Evolutionary conservation across 805 yeast species (phyloP), one percentile per base, ranked within the genome.

Genomic region (Ogataea pignaliae): DNA sequence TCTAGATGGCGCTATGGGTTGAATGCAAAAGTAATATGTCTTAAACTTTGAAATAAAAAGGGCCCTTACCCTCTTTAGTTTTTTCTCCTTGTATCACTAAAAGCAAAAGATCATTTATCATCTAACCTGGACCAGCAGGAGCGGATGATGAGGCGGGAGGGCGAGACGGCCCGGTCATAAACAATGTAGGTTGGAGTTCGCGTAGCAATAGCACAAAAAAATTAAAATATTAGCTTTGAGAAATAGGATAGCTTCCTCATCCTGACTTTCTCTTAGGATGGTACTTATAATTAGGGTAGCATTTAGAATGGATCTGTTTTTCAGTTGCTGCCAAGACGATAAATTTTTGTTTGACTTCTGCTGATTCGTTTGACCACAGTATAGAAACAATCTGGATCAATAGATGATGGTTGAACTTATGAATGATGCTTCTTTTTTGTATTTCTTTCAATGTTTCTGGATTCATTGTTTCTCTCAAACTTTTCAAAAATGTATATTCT

Each of bases 261-360:
- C 35, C 45, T 12, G 38, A 34, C 34, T 44, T 46, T 57, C 65
- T 65, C 55, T 56, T 67, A 2, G 78, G 78, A 43, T 65, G 63
- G 47, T 65, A 73, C 50, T 68, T 70, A 59, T 73, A 73, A 42
- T 64, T 64, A 10, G 78, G 78, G 47, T 66, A 69, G 44, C 70
- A 62, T 33, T 60, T 58, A 31, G 60, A 51, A 50, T 73, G 78
- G 6, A 71, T 55, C 18, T 57, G 61, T 54, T 71, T 72, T 51
- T 72, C 78, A 34, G 68, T 53, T 16, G 55, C 54, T 5, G 74
- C 69, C 41, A 69, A 60, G n/a, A 53, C 46, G 8, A 61, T 59
- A 55, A 73, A 73, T 38, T 58, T 51, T 29, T 62, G 62, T 55
- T 68, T 70, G 31, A 70, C 62, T 16, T 55, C 53, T 36, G 50